A percentile compares a stretch with the other conserved stretches of the same genome.
Conservation (phyloP, 176 grass and related monocot species). For the Luzula sylvatica region DNA sequence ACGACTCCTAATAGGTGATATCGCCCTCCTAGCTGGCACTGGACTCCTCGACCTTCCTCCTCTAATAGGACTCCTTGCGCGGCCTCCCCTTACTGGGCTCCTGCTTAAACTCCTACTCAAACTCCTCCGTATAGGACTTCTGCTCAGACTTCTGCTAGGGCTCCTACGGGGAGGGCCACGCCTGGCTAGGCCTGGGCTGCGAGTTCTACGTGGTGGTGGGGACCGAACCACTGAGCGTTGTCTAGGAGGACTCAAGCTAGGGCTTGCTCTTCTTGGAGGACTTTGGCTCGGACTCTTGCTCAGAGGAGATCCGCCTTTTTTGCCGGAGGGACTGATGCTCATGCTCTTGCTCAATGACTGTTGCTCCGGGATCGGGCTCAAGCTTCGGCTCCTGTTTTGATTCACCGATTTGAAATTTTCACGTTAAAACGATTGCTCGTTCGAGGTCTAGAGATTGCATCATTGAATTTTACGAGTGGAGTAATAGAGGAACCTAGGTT, state of each 20-base stretch:
- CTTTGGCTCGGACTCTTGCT: slow-evolving; percentile 65
- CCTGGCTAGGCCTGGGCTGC: slow-evolving; percentile 51
- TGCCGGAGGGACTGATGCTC: slow-evolving; percentile 86
- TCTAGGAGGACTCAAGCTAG: slow-evolving; percentile 21
- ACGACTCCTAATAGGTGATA: slow-evolving; percentile 68
- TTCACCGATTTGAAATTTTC: slow-evolving; percentile 26
- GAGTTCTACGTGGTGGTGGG: slow-evolving; percentile 23
- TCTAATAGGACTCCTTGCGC: slow-evolving; percentile 40
- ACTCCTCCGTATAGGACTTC: slow-evolving; percentile 52
- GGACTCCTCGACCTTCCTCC: slow-evolving; percentile 69
- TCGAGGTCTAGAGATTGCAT: background rate
- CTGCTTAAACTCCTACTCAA: slow-evolving; percentile 32
- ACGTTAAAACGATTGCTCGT: slow-evolving; percentile 43
- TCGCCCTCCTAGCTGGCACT: slow-evolving; percentile 40
- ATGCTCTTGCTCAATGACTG: slow-evolving; percentile 92
- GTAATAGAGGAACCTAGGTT: slow-evolving; percentile 64
- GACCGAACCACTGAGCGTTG: slow-evolving; percentile 39
- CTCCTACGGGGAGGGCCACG: slow-evolving; percentile 26
- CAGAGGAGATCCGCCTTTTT: slow-evolving; percentile 49
- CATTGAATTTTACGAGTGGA: background rate
- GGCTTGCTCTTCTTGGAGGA: slow-evolving; percentile 47
- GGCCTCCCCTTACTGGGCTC: slow-evolving; percentile 18
- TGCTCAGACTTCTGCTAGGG: slow-evolving; percentile 49
- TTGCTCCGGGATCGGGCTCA: slow-evolving; percentile 55
- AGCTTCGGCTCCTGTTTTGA: slow-evolving; percentile 87